Percentiles rank a stretch among this genome's conserved stretches.
These are phyloP conservation scores for Fraxinus nigra DNA, from an alignment of 305 asterid genomes.

Conservation along the genomic window DNA sequence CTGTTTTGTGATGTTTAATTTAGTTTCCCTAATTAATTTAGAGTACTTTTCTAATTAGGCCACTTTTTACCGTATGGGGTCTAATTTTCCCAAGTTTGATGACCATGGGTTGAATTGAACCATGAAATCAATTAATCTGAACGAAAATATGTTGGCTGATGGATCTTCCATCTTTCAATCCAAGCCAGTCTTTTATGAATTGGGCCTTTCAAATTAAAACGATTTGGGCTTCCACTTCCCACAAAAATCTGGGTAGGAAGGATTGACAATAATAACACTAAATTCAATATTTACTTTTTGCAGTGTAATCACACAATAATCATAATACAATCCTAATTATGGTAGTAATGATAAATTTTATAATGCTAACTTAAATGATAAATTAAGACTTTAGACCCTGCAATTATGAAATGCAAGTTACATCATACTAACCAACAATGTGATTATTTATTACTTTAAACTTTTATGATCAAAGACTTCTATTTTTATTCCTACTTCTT, in stretches of 20 bases:
- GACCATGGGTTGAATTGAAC: not conserved
- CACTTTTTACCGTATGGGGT: too few species aligned
- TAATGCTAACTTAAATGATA: not conserved
- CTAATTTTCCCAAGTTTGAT: too few species aligned
- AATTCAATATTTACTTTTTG: not conserved
- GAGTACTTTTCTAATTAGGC: too few species aligned
- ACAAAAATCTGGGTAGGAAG: not conserved
- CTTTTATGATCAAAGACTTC: not conserved
- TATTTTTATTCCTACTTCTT: not conserved
- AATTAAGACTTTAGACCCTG: not conserved
- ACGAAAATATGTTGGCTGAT: not conserved
- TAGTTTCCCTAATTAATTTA: too few species aligned
- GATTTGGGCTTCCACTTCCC: not conserved
- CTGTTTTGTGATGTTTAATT: too few species aligned
- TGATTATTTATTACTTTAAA: not conserved
- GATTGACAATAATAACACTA: not conserved
- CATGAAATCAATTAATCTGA: not conserved
- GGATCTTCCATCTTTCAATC: not conserved
- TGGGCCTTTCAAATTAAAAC: not conserved
- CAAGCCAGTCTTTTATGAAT: not conserved
- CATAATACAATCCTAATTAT: not conserved
- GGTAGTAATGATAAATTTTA: not conserved
- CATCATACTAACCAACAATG: not conserved
- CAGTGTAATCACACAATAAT: not conserved
- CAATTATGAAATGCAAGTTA: not conserved